Evolutionary conservation across 768 basidiomycete species (phyloP).

Genomic region (Leccinellum albellum): DNA sequence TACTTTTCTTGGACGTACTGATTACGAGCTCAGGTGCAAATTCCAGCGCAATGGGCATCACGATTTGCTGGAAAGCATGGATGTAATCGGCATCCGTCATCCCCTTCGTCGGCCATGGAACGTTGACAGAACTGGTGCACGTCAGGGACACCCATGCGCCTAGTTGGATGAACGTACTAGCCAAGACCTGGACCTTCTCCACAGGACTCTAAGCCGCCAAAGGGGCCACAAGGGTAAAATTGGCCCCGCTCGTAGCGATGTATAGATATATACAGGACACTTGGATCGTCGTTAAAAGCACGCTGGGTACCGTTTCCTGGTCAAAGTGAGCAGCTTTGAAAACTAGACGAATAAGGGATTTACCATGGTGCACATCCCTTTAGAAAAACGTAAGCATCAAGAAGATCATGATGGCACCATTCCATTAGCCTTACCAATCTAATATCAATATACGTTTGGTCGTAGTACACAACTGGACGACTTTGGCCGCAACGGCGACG

Average conservation of each 20-base stretch:
- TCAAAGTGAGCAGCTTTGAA: conserved; percentile 11
- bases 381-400: conserved; percentile 7
- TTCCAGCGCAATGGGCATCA: conserved; percentile 97
- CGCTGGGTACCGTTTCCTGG: conserved; percentile 95
- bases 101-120: conserved; percentile 86
- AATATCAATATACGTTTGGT: conserved; percentile 85
- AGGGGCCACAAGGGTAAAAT: conserved; percentile 92
- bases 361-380: conserved; percentile 97
- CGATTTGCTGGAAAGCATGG: conserved; percentile 90
- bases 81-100: conserved; percentile 97
- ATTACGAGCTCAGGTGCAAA: conserved; percentile 96
- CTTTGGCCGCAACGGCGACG: conserved; percentile 86
- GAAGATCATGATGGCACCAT: background rate
- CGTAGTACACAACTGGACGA: conserved; percentile 65
- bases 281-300: conserved; percentile 91
- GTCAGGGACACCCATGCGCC: conserved; percentile 8
- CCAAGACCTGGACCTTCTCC: conserved; percentile 84
- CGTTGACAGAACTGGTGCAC: conserved; percentile 76
- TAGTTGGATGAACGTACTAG: conserved; percentile 53
- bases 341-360: background rate
- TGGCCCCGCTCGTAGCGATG: conserved; percentile 91
- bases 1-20: conserved; percentile 49
- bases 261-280: conserved; percentile 88
- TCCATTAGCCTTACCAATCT: conserved; percentile 73
- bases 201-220: conserved; percentile 81